These are phyloP conservation scores for Cardamine resedifolia DNA, from an alignment of 345 rosid genomes.

Conservation along the genomic window DNA sequence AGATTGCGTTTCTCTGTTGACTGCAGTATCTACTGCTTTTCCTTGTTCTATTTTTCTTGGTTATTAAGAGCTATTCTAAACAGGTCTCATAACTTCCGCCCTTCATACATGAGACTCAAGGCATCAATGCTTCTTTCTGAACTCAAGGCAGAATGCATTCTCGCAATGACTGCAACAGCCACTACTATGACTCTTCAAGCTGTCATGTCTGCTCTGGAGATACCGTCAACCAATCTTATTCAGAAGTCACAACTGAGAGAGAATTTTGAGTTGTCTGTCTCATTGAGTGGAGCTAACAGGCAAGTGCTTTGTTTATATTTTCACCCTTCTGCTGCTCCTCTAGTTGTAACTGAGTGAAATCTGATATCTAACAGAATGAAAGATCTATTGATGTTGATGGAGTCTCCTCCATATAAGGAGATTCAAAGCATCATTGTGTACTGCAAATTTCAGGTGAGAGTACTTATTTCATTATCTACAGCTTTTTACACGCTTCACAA, in stretches of 20 bases:
- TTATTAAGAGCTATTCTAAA: constrained; percentile 27
- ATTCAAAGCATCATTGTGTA: constrained; percentile 78
- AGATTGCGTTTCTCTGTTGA: constrained; percentile 30
- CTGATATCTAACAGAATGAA: constrained; percentile 59
- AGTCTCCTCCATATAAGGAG: constrained; percentile 65
- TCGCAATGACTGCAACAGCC: constrained; percentile 98
- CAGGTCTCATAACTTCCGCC: constrained; percentile 98
- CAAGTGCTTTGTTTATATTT: constrained; percentile 37
- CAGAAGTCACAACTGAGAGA: constrained; percentile 66
- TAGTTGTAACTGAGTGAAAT: constrained; percentile 8
- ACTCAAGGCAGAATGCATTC: constrained; percentile 69
- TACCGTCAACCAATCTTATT: constrained; percentile 75
- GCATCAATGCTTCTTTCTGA: constrained; percentile 72
- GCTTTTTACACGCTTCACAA: not conserved
- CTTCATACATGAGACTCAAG: constrained; percentile 92
- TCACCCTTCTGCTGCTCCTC: constrained; percentile 8
- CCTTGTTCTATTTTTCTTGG: constrained; percentile 12
- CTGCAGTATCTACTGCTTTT: constrained; percentile 14
- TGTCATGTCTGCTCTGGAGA: constrained; percentile 88
- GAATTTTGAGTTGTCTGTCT: constrained; percentile 75
- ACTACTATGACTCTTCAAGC: constrained; percentile 66
- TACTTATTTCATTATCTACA: constrained; percentile 15
- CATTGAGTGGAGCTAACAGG: constrained; percentile 73
- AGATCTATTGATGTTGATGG: constrained; percentile 69
- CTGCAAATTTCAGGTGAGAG: constrained; percentile 92